Conservation (phyloP, 1,284 basidiomycete species). For the Coriolopsis trogii region DNA sequence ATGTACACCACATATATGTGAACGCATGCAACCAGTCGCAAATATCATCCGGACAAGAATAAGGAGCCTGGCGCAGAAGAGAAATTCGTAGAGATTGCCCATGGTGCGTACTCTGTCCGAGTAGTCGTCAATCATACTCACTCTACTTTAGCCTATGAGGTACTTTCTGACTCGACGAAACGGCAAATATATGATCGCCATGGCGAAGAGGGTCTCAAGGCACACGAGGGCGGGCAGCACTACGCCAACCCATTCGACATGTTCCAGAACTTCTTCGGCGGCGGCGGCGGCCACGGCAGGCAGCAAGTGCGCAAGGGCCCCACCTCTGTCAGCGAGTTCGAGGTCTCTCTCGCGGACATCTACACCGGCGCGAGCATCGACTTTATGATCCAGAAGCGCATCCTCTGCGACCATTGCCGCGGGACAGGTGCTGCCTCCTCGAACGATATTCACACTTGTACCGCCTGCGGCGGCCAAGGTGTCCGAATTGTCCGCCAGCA, state of each 20-base stretch:
- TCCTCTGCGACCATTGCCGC: constrained; percentile 92
- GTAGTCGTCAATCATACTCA: too few species aligned
- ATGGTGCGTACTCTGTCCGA: constrained; percentile 70
- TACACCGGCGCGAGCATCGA: constrained; percentile 84
- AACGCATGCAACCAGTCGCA: constrained; percentile 15
- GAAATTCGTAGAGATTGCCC: constrained; percentile 87
- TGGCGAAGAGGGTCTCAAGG: constrained; percentile 91
- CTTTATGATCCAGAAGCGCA: constrained; percentile 86
- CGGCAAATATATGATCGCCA: constrained; percentile 89
- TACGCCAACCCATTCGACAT: constrained; percentile 91
- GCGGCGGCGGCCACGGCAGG: constrained; percentile 51
- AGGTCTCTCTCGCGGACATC: constrained; percentile 86
- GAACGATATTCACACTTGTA: constrained; percentile 81
- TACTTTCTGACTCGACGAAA: constrained; percentile 84
- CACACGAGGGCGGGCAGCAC: constrained; percentile 78
- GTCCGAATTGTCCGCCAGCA: constrained; percentile 87
- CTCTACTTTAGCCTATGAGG: constrained; percentile 78
- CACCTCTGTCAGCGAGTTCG: constrained; percentile 84
- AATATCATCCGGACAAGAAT: constrained; percentile 91
- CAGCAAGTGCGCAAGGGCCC: constrained; percentile 82
- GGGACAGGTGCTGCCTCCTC: constrained; percentile 90
- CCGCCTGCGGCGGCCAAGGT: constrained; percentile 82
- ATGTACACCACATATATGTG: not conserved
- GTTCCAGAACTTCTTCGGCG: constrained; percentile 91
- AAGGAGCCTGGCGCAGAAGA: constrained; percentile 81